A percentile compares a stretch with the other conserved stretches of the same genome.
Evolutionary conservation across 805 yeast species (phyloP).

Genomic region (Teunomyces gatunensis): DNA sequence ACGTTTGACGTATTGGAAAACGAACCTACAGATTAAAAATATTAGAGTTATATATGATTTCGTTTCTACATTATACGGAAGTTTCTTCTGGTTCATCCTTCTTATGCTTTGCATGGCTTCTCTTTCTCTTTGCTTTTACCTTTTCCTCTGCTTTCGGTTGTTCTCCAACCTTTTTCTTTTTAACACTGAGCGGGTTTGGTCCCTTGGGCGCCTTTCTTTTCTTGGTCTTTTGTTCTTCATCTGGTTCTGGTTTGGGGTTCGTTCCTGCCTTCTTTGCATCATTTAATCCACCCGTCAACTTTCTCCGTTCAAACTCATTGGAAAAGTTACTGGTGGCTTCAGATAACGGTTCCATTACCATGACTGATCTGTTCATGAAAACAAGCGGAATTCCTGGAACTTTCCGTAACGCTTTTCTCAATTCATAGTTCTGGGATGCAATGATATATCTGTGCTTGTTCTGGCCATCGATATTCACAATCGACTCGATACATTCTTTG

Average conservation of each 20-base stretch:
- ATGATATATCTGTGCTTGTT: slow-evolving; percentile 91
- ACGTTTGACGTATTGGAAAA: slow-evolving; percentile 7
- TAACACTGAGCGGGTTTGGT: slow-evolving; percentile 89
- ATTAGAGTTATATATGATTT: neutral
- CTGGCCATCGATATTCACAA: slow-evolving; percentile 66
- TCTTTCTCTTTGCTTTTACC: slow-evolving; percentile 10
- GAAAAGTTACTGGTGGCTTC: slow-evolving; percentile 51
- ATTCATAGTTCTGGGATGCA: slow-evolving; percentile 73
- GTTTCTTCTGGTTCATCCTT: neutral
- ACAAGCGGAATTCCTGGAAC: slow-evolving; percentile 90
- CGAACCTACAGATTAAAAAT: neutral
- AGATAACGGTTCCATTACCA: slow-evolving; percentile 94
- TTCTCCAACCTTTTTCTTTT: slow-evolving; percentile 57
- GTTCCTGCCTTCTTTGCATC: slow-evolving; percentile 51
- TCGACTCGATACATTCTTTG: slow-evolving; percentile 69
- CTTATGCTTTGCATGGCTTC: slow-evolving; percentile 3
- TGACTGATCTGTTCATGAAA: slow-evolving; percentile 85
- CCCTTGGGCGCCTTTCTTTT: slow-evolving; percentile 71
- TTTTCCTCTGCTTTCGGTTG: slow-evolving; percentile 9
- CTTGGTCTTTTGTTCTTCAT: slow-evolving; percentile 25
- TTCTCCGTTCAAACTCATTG: slow-evolving; percentile 55
- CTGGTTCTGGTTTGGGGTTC: slow-evolving; percentile 17
- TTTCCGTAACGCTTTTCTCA: slow-evolving; percentile 66
- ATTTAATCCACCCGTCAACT: slow-evolving; percentile 78
- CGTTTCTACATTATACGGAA: neutral